Base-by-base conservation (phyloP, 2,329 filamentous ascomycete species). In the Cytospora paraplurivora region DNA sequence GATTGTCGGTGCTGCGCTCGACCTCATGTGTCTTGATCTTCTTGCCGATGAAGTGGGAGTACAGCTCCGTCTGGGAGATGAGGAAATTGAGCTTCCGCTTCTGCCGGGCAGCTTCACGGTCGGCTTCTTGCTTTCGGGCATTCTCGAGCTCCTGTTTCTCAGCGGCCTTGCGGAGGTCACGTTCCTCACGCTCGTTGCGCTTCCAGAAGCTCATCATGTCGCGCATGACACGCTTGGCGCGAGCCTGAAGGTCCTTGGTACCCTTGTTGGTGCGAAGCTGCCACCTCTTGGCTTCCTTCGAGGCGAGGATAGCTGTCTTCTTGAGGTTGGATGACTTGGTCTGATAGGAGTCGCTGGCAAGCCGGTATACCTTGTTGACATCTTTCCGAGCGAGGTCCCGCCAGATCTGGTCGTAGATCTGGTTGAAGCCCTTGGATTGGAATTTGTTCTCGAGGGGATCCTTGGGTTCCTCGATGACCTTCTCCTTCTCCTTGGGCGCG, bases 201-300 rank as follows among this genome's bases (percentile, higher is more conserved):
- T 98, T 98, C 95, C 95, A 99, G 84, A 98, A 99, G 63, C 91
- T 88, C 85, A 97, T 95, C 95, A 99, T 99, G 78, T 99, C 95
- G 74, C 95, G 88, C 95, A 99, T 99, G 65, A 94, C 94, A 69
- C 95, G 90, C 82, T 99, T 99, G 64, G 95, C 95, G 55, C 95
- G 88, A 50, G 95, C 95, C 75, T 98, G 95, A 4, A 96, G 91
- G 76, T 99, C 95, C 76, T 99, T 99, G 75, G 91, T 95, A 73
- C 93, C 96, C 83, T 99, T 98, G 81, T 99, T 99, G 60, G 95
- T 99, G 50, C 93, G 90, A 66, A 96, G 86, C 76, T 99, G 96
- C 95, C 95, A 99, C 72, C 96, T 85, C 73, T 96, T 93, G 60
- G 95, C 94, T 78, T 99, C 95, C 75, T 99, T 99, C 66, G 94